Evolutionary conservation across 176 grass and related monocot species (phyloP).

Genomic region (Oropetium thomaeum): DNA sequence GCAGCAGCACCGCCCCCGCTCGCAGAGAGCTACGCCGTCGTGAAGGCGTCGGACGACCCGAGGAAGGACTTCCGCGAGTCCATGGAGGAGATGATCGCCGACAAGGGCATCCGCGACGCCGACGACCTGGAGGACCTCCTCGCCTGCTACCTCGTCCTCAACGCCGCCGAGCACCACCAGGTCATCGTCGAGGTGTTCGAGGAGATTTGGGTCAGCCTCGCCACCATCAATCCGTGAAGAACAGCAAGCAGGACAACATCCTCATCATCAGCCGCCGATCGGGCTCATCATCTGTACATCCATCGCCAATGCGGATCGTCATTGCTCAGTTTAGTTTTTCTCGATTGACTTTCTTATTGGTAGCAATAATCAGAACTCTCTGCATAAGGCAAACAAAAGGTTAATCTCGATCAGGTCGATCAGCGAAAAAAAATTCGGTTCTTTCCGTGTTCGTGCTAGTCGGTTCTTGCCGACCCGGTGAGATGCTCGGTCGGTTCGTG

Average conservation of each 20-base stretch:
- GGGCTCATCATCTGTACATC: conserved; percentile 10
- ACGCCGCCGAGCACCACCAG: conserved; percentile 64
- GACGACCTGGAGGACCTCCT: conserved; percentile 83
- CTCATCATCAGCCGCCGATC: background rate
- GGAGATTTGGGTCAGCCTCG: conserved; percentile 58
- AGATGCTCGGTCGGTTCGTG: conserved; percentile 27
- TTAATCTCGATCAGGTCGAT: background rate
- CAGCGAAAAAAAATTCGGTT: conserved; percentile 37
- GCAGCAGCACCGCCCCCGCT: background rate
- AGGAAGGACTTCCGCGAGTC: conserved; percentile 76
- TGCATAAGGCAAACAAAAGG: background rate
- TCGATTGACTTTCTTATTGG: background rate
- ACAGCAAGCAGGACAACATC: background rate
- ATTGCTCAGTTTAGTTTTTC: background rate
- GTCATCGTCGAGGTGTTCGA: conserved; percentile 82
- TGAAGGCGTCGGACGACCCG: conserved; percentile 58
- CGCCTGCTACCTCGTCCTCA: conserved; percentile 80
- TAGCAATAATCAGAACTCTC: conserved; percentile 19
- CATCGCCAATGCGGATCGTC: background rate
- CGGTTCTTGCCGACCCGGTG: conserved; percentile 23
- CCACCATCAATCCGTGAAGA: background rate
- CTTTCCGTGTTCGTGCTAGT: conserved; percentile 28
- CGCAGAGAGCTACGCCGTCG: conserved; percentile 50
- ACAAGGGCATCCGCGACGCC: conserved; percentile 53
- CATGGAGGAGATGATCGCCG: conserved; percentile 86